Base-by-base conservation (phyloP, 2,329 filamentous ascomycete genomes). In the Dryadomyces quercivorus region DNA sequence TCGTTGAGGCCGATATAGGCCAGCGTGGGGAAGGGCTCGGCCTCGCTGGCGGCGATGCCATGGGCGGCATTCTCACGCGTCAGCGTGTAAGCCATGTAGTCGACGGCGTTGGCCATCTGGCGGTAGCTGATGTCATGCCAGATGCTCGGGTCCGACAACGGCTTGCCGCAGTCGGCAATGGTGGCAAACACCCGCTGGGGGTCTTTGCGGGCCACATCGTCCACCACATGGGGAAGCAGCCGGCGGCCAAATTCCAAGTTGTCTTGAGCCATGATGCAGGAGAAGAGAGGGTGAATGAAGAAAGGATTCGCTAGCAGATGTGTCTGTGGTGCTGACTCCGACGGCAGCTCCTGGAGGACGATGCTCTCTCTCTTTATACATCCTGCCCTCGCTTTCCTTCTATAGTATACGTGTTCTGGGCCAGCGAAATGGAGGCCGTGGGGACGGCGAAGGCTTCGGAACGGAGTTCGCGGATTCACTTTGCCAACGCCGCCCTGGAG, bases 1-100 rank as follows among this genome's bases (percentile, higher is more conserved):
- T 65, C 64, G 55, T 58, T 65, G 50, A 69, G 70, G 0, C 72
- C 74, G 47, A 75, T 67, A 59, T 74, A 76, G 9, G 71, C 69
- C 34, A 76, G 63, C 0, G 70, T 74, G 2, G 67, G 69, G 52
- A 67, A 67, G 9, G 42, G 10, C 15, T 18, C 26, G 36, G 26
- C 16, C 10, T 18, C 8, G 8, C 15, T 18, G 38, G 50, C 15
- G 6, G n/a, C 26, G n/a, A n/a, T 12, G 13, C 16, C n/a, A n/a
- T 8, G 18, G 44, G 18, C 42, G n/a, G 5, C 8, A n/a, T 42
- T 20, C 51, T n/a, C 8, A n/a, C 10, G 8, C 4, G n/a, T 18
- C 5, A 57, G 26, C 4, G 26, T 15, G 40, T 50, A 43, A 1
- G 56, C 54, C n/a, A 54, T 50, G 56, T 60, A 13, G 53, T 59